Base-by-base conservation (phyloP, 2,329 filamentous ascomycete species). In the Talaromyces sp. region DNA sequence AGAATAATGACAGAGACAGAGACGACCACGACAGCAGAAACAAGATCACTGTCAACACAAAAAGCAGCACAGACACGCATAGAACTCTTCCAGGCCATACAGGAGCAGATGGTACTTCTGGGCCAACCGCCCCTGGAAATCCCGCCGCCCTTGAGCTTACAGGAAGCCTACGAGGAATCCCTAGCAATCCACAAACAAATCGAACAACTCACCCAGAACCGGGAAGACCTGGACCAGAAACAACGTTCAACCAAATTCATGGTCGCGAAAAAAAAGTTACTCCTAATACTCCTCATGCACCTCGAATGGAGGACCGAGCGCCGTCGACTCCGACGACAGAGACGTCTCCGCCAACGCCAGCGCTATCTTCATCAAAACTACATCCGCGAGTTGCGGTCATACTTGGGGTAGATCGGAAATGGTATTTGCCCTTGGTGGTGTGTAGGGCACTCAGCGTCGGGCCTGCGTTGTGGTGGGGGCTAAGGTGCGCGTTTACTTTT, bases 371-470 rank as follows among this genome's bases (percentile, higher is more conserved):
- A 10, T 75, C 74, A 37, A 71, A 75, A 54, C 79, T 91, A 43
- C 88, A 91, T 67, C 89, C 89, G 11, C 88, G 89, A 57, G 84
- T 93, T 57, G 89, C 89, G 62, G 88, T 91, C 65, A 82, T 90
- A 33, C 81, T 93, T 48, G 89, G 89, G 53, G 84, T 94, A 15
- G 85, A 87, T 56, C 80, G 80, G 62, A 80, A 80, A 61, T 93
- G 89, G 86, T 86, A 92, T 70, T 78, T 88, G 41, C 86, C 87
- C 59, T 80, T 93, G 56, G 84, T 91, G 62, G 77, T 87, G 62
- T 86, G 88, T 64, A 85, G 89, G n/a, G 83, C 88, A 22, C 75
- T 88, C 61, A 90, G 87, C 60, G 84, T 89, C 55, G 79, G 81
- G 21, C 89, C 89, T 15, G 86, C 87, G 53, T 78, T 85, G 48